Base-by-base conservation (phyloP, 306 rosid species). In the Medicago ruthenica region DNA sequence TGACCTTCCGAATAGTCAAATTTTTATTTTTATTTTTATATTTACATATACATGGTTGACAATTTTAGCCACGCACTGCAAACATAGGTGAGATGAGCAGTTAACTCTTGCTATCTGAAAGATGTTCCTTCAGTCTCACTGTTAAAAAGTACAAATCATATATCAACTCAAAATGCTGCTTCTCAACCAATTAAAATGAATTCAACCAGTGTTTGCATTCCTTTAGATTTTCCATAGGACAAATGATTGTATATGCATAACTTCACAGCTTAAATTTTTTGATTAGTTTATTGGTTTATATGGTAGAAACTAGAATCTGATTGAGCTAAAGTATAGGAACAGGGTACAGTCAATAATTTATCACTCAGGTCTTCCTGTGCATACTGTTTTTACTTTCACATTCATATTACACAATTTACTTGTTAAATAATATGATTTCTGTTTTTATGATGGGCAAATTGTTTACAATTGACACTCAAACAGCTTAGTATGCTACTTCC, bases 131-230 rank as follows among this genome's bases (percentile, higher is more conserved):
- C 37, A 34, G 37, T 34, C 37, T 34, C 37, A 34, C 37, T 6
- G 37, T 34, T 6, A 34, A 34, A 34, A 34, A 34, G 37, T 34
- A 34, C 37, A 34, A 34, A 34, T 34, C 37, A 34, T 34, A 34
- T 4, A 34, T 34, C 37, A 34, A 34, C 7, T 34, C 37, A 34
- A 31, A 31, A 34, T 34, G 37, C 5, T 34, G 37, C 37, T 60
- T 68, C 68, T 72, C 68, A 44, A 65, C 67, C 70, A 14, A 59
- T 48, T 47, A 59, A 74, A 62, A 20, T 67, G 79, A 74, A 20
- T 74, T 31, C 45, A 42, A 63, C 73, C 17, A 15, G 53, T 50
- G 80, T 48, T 63, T 81, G 77, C 40, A 51, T 81, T 70, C 72
- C 44, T 39, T 70, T 48, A 37, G n/a, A 66, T 22, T 67, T n/a